phyloP scores from a whole-genome alignment of 2,329 filamentous ascomycete species.

The Akanthomyces uredinophilus region DNA sequence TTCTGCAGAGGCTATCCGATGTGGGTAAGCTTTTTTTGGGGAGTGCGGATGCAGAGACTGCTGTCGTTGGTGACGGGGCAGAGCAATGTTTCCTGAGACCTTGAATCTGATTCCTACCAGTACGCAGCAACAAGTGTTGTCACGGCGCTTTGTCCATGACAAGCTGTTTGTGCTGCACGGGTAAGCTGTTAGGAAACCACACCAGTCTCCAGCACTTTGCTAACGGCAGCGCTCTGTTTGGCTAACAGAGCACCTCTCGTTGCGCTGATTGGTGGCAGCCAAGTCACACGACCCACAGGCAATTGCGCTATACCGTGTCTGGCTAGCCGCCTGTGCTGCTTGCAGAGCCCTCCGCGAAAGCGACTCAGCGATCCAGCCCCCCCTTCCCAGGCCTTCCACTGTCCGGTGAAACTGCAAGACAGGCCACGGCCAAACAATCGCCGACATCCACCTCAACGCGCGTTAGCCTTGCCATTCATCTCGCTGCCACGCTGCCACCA shows the following conservation, averaged over 20 bases:
- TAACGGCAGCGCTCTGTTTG: not conserved
- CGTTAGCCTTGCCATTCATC: slow-evolving; percentile 15
- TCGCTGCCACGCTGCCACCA: slow-evolving; percentile 13
- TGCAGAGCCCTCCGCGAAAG: not conserved
- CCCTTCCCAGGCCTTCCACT: not conserved
- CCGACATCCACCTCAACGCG: slow-evolving; percentile 14
- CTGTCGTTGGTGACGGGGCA: not conserved
- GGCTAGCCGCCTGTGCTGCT: not conserved
- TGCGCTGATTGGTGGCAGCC: not conserved
- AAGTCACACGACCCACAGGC: not conserved
- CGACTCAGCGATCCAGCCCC: not conserved
- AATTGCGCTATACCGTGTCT: not conserved
- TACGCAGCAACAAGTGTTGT: not conserved
- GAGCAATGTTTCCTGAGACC: not conserved
- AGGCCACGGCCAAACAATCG: slow-evolving; percentile 11
- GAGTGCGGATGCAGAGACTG: not conserved
- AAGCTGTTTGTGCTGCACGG: not conserved
- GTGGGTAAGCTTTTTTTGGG: slow-evolving; percentile 1
- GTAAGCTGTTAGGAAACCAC: not conserved
- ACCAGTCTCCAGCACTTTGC: not conserved
- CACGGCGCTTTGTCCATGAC: not conserved
- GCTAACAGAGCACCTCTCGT: not conserved
- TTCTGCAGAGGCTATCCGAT: not conserved
- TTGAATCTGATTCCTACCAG: not conserved
- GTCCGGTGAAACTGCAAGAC: slow-evolving; percentile 10